Conservation (phyloP, 225 moss, liverwort and hornwort species). For the Lunularia cruciata region DNA sequence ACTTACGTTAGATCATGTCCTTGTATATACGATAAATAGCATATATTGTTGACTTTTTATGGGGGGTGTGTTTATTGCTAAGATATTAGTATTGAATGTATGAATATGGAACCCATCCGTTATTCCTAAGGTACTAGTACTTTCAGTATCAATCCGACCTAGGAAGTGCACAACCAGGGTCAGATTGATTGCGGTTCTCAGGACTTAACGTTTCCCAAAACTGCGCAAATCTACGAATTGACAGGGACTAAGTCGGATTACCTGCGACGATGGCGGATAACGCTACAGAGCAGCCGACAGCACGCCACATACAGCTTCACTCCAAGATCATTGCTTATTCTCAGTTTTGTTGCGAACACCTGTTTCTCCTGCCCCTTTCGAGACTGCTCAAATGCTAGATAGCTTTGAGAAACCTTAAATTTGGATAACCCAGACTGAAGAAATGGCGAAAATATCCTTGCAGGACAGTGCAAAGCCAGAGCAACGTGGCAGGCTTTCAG, state of each 20-base stretch:
- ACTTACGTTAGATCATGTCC: too few species aligned
- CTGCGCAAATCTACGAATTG: too few species aligned
- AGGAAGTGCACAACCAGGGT: too few species aligned
- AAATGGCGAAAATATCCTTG: conserved; percentile 71
- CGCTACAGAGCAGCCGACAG: conserved; percentile 86
- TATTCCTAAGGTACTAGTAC: too few species aligned
- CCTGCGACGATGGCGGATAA: conserved; percentile 83
- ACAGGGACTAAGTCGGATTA: conserved; percentile 15
- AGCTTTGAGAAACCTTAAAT: conserved; percentile 27
- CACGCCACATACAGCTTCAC: conserved; percentile 73
- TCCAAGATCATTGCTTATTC: conserved; percentile 30
- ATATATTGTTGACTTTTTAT: too few species aligned
- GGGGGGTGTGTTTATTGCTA: too few species aligned
- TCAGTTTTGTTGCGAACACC: not conserved
- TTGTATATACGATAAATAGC: too few species aligned
- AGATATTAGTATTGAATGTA: too few species aligned
- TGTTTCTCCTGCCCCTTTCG: conserved; percentile 5
- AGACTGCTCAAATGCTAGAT: conserved; percentile 30
- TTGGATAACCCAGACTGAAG: conserved; percentile 52
- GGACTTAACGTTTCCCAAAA: too few species aligned
- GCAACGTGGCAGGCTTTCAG: conserved; percentile 78
- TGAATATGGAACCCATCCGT: too few species aligned
- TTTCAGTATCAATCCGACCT: too few species aligned
- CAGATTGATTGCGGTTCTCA: too few species aligned
- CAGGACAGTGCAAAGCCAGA: conserved; percentile 80